Evolutionary conservation across 2,329 filamentous ascomycete species (phyloP), one percentile per base, ranked within the genome.

Genomic region (Cytospora paraplurivora): DNA sequence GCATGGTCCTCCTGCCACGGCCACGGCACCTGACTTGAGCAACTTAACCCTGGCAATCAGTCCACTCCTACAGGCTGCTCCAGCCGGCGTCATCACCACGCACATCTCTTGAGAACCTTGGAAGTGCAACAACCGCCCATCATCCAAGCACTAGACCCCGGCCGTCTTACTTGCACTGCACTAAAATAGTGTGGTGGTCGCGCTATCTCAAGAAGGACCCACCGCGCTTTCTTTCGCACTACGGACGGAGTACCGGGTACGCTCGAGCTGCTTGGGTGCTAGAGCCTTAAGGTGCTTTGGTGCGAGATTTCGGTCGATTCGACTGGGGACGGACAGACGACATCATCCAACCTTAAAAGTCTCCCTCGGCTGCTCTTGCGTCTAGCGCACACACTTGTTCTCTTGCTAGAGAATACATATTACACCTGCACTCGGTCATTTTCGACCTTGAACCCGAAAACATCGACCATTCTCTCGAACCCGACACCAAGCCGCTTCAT

Each of bases 141-240:
- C 44, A 59, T 37, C 41, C 49, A 35, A n/a, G 33, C 37, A 53
- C 58, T 27, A 62, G 62, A 44, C 59, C 59, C 58, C 47, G 62
- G 50, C 63, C 52, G 56, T 47, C 63, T 63, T 63, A 65, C 63
- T 63, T 65, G 54, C 63, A 65, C 63, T 44, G 63, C 63, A 63
- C 63, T 65, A 65, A 54, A 53, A 56, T 65, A 65, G 63, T 56
- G 59, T 65, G 59, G 54, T 62, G 63, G 38, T 54, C 54, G 50
- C 60, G 63, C 63, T 65, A 63, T 63, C 63, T 64, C 54, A 35
- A 44, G 51, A 55, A 55, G 56, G 63, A 56, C 58, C 63, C 63
- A 65, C 63, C 52, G 57, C 50, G 60, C 60, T 55, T 58, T 62
- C 60, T 62, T 60, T 65, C 56, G 62, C 59, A 54, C 60, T 54